These are phyloP conservation scores for Galerina sulciceps DNA, from an alignment of 768 basidiomycete species.

Conservation along the genomic window DNA sequence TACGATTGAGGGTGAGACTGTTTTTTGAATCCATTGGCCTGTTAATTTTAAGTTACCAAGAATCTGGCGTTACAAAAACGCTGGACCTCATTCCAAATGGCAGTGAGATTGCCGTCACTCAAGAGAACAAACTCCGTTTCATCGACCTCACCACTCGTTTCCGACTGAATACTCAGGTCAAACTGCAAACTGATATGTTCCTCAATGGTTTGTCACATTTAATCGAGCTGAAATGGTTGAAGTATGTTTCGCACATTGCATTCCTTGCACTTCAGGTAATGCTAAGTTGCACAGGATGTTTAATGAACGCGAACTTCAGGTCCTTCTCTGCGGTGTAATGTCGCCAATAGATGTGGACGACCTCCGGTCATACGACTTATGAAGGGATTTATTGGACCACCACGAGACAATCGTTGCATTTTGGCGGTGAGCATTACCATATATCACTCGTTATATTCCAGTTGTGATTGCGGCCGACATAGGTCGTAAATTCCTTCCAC, in stretches of 20 bases:
- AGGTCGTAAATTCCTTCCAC: too few species aligned
- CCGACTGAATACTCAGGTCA: slow-evolving; percentile 87
- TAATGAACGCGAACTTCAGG: slow-evolving; percentile 94
- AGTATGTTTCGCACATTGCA: slow-evolving; percentile 43
- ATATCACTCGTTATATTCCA: slow-evolving; percentile 34
- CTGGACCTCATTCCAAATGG: slow-evolving; percentile 22
- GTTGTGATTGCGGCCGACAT: slow-evolving; percentile 79
- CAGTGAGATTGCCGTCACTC: slow-evolving; percentile 47
- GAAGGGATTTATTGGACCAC: too few species aligned
- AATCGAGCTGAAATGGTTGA: slow-evolving; percentile 88
- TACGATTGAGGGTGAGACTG: slow-evolving; percentile 72
- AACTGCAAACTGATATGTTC: slow-evolving; percentile 80
- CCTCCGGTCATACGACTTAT: too few species aligned
- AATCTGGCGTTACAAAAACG: slow-evolving; percentile 21
- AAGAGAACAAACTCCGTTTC: slow-evolving; percentile 88
- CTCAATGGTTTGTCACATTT: slow-evolving; percentile 92
- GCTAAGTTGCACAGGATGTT: slow-evolving; percentile 71
- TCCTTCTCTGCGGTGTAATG: slow-evolving; percentile 88
- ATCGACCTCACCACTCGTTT: slow-evolving; percentile 91
- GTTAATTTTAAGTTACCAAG: too few species aligned
- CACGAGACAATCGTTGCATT: slow-evolving; percentile 76
- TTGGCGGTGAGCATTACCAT: slow-evolving; percentile 64
- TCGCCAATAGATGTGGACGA: slow-evolving; percentile 84
- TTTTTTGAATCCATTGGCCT: background rate
- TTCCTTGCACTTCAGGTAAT: background rate